Percentiles rank a stretch among this genome's conserved stretches.
Evolutionary conservation across 1,284 basidiomycete genomes (phyloP).

Genomic region (Leccinum subrobustum): DNA sequence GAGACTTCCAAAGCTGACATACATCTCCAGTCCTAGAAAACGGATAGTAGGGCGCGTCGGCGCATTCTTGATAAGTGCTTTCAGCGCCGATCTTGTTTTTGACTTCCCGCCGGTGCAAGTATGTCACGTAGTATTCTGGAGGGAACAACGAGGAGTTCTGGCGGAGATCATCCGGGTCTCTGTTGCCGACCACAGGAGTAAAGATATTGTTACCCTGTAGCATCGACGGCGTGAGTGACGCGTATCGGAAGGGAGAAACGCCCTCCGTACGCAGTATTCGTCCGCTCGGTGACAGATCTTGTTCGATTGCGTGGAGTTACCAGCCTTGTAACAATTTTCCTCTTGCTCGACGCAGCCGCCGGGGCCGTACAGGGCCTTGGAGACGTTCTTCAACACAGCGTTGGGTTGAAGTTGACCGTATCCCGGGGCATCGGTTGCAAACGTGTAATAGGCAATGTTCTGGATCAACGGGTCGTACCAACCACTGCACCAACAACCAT

Average conservation of each 20-base stretch:
- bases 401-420: too few relatives aligned
- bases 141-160: conserved; percentile 57
- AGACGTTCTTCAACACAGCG: too few relatives aligned
- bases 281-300: conserved; percentile 37
- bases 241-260: not conserved
- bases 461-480: too few relatives aligned
- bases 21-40: conserved; percentile 43
- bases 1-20: conserved; percentile 1
- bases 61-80: conserved; percentile 46
- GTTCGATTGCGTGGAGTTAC: too few relatives aligned
- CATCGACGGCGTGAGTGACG: not conserved
- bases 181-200: conserved; percentile 38
- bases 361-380: too few relatives aligned
- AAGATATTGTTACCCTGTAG: conserved; percentile 40
- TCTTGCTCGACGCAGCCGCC: too few relatives aligned
- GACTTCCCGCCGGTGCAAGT: conserved; percentile 39
- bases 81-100: conserved; percentile 51
- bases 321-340: too few relatives aligned
- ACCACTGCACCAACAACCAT: too few relatives aligned
- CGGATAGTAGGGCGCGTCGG: conserved; percentile 38
- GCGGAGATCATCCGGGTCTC: conserved; percentile 55
- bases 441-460: too few relatives aligned
- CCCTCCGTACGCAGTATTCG: conserved; percentile 51
- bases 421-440: too few relatives aligned
- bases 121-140: conserved; percentile 52